Conservation (phyloP, 2,329 filamentous ascomycete genomes). For the Phialemoniopsis sp. region DNA sequence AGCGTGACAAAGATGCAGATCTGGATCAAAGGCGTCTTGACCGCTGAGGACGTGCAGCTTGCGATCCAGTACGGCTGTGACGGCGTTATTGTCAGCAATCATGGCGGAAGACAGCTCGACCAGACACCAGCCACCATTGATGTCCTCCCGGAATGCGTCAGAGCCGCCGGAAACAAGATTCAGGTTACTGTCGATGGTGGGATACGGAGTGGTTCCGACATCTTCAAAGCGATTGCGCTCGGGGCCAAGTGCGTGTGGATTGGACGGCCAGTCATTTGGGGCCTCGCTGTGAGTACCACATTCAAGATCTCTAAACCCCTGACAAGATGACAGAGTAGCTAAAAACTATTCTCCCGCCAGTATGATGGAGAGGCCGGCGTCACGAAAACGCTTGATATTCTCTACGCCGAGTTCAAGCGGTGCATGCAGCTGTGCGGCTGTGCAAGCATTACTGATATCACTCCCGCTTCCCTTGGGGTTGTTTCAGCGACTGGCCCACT, state of each 20-base stretch:
- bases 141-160: conserved; percentile 35
- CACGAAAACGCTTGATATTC: conserved; percentile 7
- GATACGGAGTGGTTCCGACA: conserved; percentile 5
- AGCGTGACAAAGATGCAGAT: conserved; percentile 43
- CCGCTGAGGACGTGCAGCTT: conserved; percentile 31
- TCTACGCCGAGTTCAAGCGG: conserved; percentile 24
- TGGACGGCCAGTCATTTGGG: conserved; percentile 10
- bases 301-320: conserved; percentile 4
- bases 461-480: background rate
- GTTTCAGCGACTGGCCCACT: too few relatives aligned
- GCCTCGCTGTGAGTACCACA: conserved; percentile 4
- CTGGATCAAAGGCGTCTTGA: conserved; percentile 39
- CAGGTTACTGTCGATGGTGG: conserved; percentile 25
- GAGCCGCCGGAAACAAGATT: conserved; percentile 39
- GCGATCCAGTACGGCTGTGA: conserved; percentile 30
- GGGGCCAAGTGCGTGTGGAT: conserved; percentile 12
- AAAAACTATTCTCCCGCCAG: conserved; percentile 6
- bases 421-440: conserved; percentile 33
- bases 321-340: too few relatives aligned
- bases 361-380: too few relatives aligned
- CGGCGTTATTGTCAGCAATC: conserved; percentile 39
- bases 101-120: conserved; percentile 42
- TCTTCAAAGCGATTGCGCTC: conserved; percentile 13
- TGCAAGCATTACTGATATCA: conserved; percentile 26
- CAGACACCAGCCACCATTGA: conserved; percentile 38